phyloP scores from a whole-genome alignment of 768 basidiomycete species.

The Chalciporus piperatus region DNA sequence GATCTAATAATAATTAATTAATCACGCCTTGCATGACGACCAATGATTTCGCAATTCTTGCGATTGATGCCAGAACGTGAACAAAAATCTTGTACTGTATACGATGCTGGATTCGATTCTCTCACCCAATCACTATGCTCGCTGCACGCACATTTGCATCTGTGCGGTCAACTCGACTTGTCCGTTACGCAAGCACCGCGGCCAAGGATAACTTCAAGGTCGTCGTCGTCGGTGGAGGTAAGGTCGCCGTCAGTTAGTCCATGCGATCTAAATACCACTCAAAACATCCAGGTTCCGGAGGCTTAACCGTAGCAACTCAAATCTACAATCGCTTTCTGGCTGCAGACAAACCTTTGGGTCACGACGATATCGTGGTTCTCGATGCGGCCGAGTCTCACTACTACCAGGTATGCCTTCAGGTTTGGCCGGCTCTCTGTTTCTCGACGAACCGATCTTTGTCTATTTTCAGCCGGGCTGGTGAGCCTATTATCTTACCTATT shows the following conservation, averaged over 20 bases:
- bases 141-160: constrained; percentile 2
- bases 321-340: constrained; percentile 76
- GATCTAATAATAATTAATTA: too few relatives aligned
- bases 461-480: constrained; percentile 82
- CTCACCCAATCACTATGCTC: constrained; percentile 5
- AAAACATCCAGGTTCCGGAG: constrained; percentile 62
- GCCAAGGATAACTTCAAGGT: constrained; percentile 68
- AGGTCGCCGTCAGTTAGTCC: constrained; percentile 18
- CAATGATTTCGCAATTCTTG: constrained; percentile 15
- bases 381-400: constrained; percentile 82
- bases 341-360: constrained; percentile 62
- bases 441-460: background rate
- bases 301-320: constrained; percentile 83
- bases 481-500: constrained; percentile 12
- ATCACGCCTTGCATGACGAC: too few relatives aligned
- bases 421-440: background rate
- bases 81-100: background rate
- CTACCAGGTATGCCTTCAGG: constrained; percentile 61
- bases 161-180: constrained; percentile 3
- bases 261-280: constrained; percentile 3
- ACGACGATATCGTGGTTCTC: constrained; percentile 81
- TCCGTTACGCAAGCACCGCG: constrained; percentile 24
- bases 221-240: constrained; percentile 85
- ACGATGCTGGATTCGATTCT: background rate
- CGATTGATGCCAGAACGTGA: background rate